These are phyloP conservation scores for Tuber microsphaerosporum DNA, from an alignment of 495 filamentous ascomycete genomes.

Conservation along the genomic window DNA sequence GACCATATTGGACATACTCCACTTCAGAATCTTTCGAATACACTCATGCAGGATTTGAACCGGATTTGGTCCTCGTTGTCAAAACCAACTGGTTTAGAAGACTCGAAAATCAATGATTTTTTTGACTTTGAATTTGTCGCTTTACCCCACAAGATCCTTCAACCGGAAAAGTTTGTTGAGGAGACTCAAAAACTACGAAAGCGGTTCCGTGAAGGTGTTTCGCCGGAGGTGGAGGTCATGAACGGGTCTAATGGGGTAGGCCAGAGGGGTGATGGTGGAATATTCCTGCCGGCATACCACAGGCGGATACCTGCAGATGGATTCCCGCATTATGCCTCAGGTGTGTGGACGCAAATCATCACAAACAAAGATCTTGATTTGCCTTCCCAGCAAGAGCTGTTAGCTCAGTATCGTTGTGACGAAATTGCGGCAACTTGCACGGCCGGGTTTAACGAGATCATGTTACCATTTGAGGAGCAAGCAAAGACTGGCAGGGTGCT, in stretches of 20 bases:
- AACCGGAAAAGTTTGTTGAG: slow-evolving; percentile 80
- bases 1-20: slow-evolving; percentile 91
- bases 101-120: slow-evolving; percentile 85
- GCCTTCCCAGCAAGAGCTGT: slow-evolving; percentile 90
- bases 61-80: slow-evolving; percentile 87
- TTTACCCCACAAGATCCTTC: slow-evolving; percentile 90
- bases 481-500: slow-evolving; percentile 68
- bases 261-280: slow-evolving; percentile 47
- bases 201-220: slow-evolving; percentile 72
- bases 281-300: slow-evolving; percentile 92
- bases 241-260: slow-evolving; percentile 58
- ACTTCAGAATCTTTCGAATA: slow-evolving; percentile 76
- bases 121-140: slow-evolving; percentile 97
- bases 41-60: slow-evolving; percentile 79
- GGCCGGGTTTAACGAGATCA: slow-evolving; percentile 63
- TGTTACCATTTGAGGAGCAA: slow-evolving; percentile 80
- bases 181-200: slow-evolving; percentile 72
- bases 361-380: slow-evolving; percentile 97
- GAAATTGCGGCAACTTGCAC: slow-evolving; percentile 63
- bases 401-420: slow-evolving; percentile 95
- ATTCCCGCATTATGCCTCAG: slow-evolving; percentile 82
- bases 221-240: slow-evolving; percentile 53
- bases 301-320: slow-evolving; percentile 92
- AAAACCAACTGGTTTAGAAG: slow-evolving; percentile 81
- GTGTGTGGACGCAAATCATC: slow-evolving; percentile 96